These are phyloP conservation scores for Auricularia heimuer DNA, from an alignment of 768 basidiomycete genomes.

Conservation along the genomic window DNA sequence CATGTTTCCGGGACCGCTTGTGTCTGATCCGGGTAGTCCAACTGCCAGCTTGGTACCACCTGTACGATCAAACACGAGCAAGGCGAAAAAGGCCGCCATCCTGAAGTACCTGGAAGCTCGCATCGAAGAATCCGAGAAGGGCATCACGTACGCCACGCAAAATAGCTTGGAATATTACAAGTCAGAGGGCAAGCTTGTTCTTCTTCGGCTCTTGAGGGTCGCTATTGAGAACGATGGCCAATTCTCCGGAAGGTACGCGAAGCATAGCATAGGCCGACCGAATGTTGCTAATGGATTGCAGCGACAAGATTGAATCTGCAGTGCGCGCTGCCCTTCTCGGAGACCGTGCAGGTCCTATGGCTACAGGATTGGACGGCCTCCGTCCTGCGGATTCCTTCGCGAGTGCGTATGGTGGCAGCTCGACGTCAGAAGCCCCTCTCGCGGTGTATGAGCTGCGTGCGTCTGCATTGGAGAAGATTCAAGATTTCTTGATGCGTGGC, in stretches of 20 bases:
- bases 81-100: slow-evolving; percentile 77
- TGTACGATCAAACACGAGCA: slow-evolving; percentile 37
- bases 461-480: slow-evolving; percentile 65
- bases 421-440: slow-evolving; percentile 37
- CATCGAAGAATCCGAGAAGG: slow-evolving; percentile 66
- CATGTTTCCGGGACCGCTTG: slow-evolving; percentile 79
- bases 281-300: slow-evolving; percentile 18
- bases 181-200: slow-evolving; percentile 65
- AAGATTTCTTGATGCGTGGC: slow-evolving; percentile 70
- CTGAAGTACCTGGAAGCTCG: slow-evolving; percentile 68
- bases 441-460: slow-evolving; percentile 49
- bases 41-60: slow-evolving; percentile 60
- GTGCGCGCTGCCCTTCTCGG: slow-evolving; percentile 59
- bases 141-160: slow-evolving; percentile 55
- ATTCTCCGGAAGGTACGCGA: slow-evolving; percentile 71
- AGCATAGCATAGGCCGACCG: neutral
- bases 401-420: slow-evolving; percentile 17
- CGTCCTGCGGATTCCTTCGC: slow-evolving; percentile 7
- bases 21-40: slow-evolving; percentile 48
- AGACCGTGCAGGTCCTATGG: neutral
- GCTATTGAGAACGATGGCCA: slow-evolving; percentile 88
- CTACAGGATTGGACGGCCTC: neutral
- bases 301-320: slow-evolving; percentile 59
- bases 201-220: slow-evolving; percentile 64
- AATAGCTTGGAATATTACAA: slow-evolving; percentile 43